A percentile compares a stretch with the other conserved stretches of the same genome.
Conservation (phyloP, 345 rosid genomes). For the Reutealis trisperma region DNA sequence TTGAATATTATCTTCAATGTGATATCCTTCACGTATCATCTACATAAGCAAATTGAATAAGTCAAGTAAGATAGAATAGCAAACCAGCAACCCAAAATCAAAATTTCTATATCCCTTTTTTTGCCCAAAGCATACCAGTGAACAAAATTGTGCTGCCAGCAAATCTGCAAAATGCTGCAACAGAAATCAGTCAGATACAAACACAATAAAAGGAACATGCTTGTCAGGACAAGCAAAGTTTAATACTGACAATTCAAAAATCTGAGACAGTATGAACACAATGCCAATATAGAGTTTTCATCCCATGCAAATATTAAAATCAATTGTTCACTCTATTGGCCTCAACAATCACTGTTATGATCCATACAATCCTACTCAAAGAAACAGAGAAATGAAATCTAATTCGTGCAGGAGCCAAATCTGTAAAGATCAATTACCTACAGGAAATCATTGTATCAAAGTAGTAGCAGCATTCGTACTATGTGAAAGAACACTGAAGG, state of each 20-base stretch:
- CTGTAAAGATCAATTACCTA: no score
- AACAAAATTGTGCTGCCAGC: slow-evolving; percentile 64
- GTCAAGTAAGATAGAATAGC: slow-evolving; percentile 14
- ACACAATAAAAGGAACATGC: slow-evolving; percentile 24
- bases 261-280: not conserved
- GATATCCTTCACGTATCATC: slow-evolving; percentile 71
- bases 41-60: slow-evolving; percentile 38
- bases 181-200: slow-evolving; percentile 33
- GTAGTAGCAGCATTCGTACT: no score
- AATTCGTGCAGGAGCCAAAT: not conserved
- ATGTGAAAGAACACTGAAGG: no score
- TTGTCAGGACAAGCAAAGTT: slow-evolving; percentile 8
- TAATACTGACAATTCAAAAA: not conserved
- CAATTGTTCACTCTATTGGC: not conserved
- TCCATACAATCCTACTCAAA: not conserved
- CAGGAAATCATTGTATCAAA: no score
- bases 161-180: slow-evolving; percentile 84
- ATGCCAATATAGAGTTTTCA: not conserved
- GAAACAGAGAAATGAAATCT: not conserved
- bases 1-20: slow-evolving; percentile 54
- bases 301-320: not conserved
- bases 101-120: not conserved
- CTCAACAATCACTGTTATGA: not conserved
- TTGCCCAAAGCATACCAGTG: slow-evolving; percentile 57
- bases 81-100: slow-evolving; percentile 15